Conservation (phyloP, 108 stramenopile species). For the Ochromonas danica region DNA sequence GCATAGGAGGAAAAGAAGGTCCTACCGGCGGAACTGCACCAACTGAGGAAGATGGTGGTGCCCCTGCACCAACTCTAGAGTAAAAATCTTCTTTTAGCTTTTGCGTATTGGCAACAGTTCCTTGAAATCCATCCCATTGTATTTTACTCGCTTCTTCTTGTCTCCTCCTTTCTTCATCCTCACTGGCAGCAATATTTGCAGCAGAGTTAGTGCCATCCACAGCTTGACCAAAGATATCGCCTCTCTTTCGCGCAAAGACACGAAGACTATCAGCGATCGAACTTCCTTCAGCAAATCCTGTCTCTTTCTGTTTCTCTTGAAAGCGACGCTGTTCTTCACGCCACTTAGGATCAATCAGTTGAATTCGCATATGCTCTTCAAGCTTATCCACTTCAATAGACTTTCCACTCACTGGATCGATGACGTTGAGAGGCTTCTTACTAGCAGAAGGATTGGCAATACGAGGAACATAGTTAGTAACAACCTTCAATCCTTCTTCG, state of each 20-base stretch:
- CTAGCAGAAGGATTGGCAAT: constrained; percentile 63
- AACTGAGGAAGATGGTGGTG: background rate
- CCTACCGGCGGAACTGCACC: background rate
- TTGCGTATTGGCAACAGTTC: no score
- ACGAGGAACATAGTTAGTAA: constrained; percentile 80
- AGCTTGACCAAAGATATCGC: constrained; percentile 55
- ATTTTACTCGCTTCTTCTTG: background rate
- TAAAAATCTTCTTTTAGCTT: no score
- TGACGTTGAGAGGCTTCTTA: constrained; percentile 61
- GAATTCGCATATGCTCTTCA: constrained; percentile 96
- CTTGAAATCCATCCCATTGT: constrained; percentile 7
- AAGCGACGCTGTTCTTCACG: constrained; percentile 86
- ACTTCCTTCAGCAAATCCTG: constrained; percentile 79
- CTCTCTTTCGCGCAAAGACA: constrained; percentile 50
- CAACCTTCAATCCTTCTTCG: constrained; percentile 61
- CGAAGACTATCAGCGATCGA: constrained; percentile 81
- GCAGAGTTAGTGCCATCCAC: constrained; percentile 4
- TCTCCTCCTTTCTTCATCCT: background rate
- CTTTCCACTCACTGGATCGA: constrained; percentile 90
- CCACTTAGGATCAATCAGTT: constrained; percentile 87
- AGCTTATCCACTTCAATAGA: constrained; percentile 74
- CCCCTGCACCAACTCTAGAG: background rate
- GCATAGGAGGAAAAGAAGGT: background rate
- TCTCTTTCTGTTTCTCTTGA: constrained; percentile 85
- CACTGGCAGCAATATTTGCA: background rate